Percentiles rank a stretch among this genome's conserved stretches.
These are phyloP conservation scores for Prosopis cineraria DNA, from an alignment of 306 rosid genomes.

Conservation along the genomic window DNA sequence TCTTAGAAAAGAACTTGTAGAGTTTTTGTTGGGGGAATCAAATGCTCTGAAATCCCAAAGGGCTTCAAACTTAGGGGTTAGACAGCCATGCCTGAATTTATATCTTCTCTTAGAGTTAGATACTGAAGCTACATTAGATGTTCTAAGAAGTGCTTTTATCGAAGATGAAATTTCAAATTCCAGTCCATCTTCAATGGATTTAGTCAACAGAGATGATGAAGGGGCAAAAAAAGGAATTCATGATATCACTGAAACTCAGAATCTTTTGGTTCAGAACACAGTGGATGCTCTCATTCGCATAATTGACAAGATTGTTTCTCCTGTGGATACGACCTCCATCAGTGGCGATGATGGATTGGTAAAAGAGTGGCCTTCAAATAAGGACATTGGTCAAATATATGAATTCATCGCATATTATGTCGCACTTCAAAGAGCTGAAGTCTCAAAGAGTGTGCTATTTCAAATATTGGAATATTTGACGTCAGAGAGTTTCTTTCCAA, in stretches of 20 bases:
- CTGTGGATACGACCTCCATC: slow-evolving; percentile 45
- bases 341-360: slow-evolving; percentile 41
- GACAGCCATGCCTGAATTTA: slow-evolving; percentile 54
- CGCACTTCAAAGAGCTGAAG: slow-evolving; percentile 66
- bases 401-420: slow-evolving; percentile 88
- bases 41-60: slow-evolving; percentile 49
- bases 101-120: slow-evolving; percentile 78
- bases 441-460: slow-evolving; percentile 68
- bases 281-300: slow-evolving; percentile 70
- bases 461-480: slow-evolving; percentile 79
- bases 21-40: slow-evolving; percentile 68
- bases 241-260: slow-evolving; percentile 42
- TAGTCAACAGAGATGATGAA: slow-evolving; percentile 39
- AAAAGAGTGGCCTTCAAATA: slow-evolving; percentile 68
- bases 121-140: slow-evolving; percentile 82
- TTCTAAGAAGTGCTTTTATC: slow-evolving; percentile 70
- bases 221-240: slow-evolving; percentile 42
- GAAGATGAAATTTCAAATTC: slow-evolving; percentile 57
- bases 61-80: slow-evolving; percentile 42
- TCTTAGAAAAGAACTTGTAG: slow-evolving; percentile 79
- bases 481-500: slow-evolving; percentile 49
- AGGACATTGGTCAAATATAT: slow-evolving; percentile 64
- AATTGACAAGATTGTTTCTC: slow-evolving; percentile 53
- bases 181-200: slow-evolving; percentile 43
- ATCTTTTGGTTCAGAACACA: slow-evolving; percentile 66